These are phyloP conservation scores for Asterochloris sp. DNA, from an alignment of 139 green algal genomes.

Conservation along the genomic window DNA sequence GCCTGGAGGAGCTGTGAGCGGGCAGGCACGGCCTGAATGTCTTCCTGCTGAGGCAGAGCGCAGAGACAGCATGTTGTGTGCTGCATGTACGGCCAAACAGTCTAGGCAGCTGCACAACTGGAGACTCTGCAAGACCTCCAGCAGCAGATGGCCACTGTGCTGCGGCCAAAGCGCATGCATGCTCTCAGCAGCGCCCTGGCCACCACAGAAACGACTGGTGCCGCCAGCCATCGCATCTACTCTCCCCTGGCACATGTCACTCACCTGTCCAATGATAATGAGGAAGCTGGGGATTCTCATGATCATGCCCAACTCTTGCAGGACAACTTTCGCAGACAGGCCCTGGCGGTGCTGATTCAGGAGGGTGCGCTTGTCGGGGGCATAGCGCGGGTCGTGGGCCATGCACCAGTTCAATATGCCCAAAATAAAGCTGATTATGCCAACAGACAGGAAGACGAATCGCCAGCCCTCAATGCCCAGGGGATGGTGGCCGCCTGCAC, in stretches of 20 bases:
- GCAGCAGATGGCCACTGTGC: too few relatives aligned
- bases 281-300: slow-evolving; percentile 39
- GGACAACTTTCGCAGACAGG: background rate
- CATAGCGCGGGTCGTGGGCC: slow-evolving; percentile 27
- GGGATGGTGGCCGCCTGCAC: slow-evolving; percentile 16
- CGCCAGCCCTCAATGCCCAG: slow-evolving; percentile 64
- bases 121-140: too few relatives aligned
- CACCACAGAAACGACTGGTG: too few relatives aligned
- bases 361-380: background rate
- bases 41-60: too few relatives aligned
- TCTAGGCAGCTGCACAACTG: too few relatives aligned
- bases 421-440: slow-evolving; percentile 34
- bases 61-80: too few relatives aligned
- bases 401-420: slow-evolving; percentile 33
- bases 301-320: slow-evolving; percentile 16
- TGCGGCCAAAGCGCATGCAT: too few relatives aligned
- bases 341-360: background rate
- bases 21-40: too few relatives aligned
- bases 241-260: background rate
- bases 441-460: slow-evolving; percentile 55
- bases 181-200: too few relatives aligned
- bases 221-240: too few relatives aligned
- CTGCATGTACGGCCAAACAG: too few relatives aligned
- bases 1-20: too few relatives aligned
- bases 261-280: slow-evolving; percentile 39